A percentile compares a stretch with the other conserved stretches of the same genome.
These are phyloP conservation scores for Scenedesmus sp. DNA, from an alignment of 163 green algal species.

Conservation along the genomic window DNA sequence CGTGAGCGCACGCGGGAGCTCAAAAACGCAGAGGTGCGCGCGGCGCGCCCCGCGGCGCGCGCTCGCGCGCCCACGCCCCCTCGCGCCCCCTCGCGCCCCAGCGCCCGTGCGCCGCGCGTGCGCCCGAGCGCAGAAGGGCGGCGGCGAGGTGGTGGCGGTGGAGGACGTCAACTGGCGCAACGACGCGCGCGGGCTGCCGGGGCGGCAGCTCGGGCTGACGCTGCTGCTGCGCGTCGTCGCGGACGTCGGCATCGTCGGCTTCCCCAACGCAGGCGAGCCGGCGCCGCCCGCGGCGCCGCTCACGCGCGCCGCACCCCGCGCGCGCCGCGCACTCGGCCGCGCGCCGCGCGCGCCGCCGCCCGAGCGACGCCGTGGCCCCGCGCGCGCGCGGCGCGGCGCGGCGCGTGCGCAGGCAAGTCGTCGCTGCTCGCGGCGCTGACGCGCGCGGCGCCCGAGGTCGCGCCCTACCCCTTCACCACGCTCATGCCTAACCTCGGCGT, in stretches of 20 bases:
- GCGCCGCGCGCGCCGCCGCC: no score
- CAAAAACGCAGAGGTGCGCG: slow-evolving; percentile 46
- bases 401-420: slow-evolving; percentile 62
- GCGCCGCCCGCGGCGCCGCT: no score
- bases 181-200: slow-evolving; percentile 66
- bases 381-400: no score
- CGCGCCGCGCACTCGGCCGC: no score
- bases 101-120: background rate
- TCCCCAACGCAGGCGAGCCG: slow-evolving; percentile 80
- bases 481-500: slow-evolving; percentile 96
- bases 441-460: slow-evolving; percentile 71
- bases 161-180: slow-evolving; percentile 73
- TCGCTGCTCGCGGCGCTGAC: slow-evolving; percentile 74
- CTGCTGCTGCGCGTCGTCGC: slow-evolving; percentile 89
- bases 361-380: no score
- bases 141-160: slow-evolving; percentile 67
- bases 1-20: slow-evolving; percentile 37
- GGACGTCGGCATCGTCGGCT: slow-evolving; percentile 87
- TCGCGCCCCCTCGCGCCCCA: background rate
- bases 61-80: no score
- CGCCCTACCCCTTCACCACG: slow-evolving; percentile 94
- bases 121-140: slow-evolving; percentile 41
- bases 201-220: slow-evolving; percentile 75
- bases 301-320: no score
- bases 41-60: no score